Conservation (phyloP, 768 basidiomycete genomes). For the Tephrocybe sp. region DNA sequence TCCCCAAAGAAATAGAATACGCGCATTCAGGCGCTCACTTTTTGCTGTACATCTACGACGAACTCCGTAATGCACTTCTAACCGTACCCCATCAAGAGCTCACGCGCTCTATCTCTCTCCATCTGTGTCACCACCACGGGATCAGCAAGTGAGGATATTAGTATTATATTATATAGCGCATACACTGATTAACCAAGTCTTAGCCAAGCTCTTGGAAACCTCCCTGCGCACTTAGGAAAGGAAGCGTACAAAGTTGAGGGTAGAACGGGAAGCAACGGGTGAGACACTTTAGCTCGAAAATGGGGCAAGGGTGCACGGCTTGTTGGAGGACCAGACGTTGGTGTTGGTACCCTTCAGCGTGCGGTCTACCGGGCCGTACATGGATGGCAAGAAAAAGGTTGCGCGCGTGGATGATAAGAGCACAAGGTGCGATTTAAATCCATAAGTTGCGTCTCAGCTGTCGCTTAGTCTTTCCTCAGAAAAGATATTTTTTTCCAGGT, state of each 20-base stretch:
- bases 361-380: conserved; percentile 73
- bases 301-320: conserved; percentile 70
- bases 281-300: conserved; percentile 74
- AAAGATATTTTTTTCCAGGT: conserved; percentile 77
- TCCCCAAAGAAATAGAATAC: conserved; percentile 85
- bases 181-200: conserved; percentile 55
- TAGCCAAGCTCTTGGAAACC: conserved; percentile 75
- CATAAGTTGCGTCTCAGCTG: neutral
- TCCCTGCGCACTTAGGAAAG: conserved; percentile 65
- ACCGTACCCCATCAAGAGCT: conserved; percentile 45
- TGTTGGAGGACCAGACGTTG: conserved; percentile 31
- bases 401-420: conserved; percentile 89
- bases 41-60: conserved; percentile 89
- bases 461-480: neutral
- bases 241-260: conserved; percentile 66
- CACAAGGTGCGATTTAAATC: conserved; percentile 45
- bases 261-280: conserved; percentile 69
- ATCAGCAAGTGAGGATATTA: conserved; percentile 18
- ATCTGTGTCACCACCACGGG: conserved; percentile 21
- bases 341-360: conserved; percentile 42
- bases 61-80: conserved; percentile 84
- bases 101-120: conserved; percentile 32
- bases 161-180: conserved; percentile 28
- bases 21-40: conserved; percentile 97
- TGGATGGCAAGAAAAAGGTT: conserved; percentile 75